Evolutionary conservation across 306 rosid species (phyloP).

Genomic region (Boehmeria nivea): DNA sequence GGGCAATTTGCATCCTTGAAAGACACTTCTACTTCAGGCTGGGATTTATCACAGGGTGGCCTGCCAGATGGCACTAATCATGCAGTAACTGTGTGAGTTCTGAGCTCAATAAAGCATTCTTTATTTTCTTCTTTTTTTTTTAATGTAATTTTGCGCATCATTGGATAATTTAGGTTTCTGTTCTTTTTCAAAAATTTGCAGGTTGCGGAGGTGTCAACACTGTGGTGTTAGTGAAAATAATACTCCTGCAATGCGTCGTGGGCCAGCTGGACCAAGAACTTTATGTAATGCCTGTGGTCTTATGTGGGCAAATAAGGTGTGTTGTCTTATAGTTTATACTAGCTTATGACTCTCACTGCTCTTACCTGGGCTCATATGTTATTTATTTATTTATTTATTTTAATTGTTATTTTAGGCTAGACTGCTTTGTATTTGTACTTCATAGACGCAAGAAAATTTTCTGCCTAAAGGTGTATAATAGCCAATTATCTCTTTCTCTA

Average conservation of each 20-base stretch:
- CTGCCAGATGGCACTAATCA: constrained; percentile 56
- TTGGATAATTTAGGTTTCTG: constrained; percentile 3
- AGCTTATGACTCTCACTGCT: not conserved
- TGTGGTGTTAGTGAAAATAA: constrained; percentile 84
- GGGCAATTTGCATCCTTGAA: constrained; percentile 85
- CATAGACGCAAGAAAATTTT: too few relatives aligned
- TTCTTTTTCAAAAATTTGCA: constrained; percentile 21
- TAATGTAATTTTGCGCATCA: not conserved
- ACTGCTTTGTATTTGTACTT: not conserved
- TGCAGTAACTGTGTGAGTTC: constrained; percentile 76
- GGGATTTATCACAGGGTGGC: constrained; percentile 46
- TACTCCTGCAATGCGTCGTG: constrained; percentile 99
- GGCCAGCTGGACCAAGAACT: constrained; percentile 97
- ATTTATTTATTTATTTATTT: too few relatives aligned
- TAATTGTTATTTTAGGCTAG: too few relatives aligned
- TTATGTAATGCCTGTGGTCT: constrained; percentile 96
- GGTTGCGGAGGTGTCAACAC: constrained; percentile 79
- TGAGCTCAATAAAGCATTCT: constrained; percentile 14
- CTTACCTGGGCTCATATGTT: not conserved
- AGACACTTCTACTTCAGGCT: constrained; percentile 58
- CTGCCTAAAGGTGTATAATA: too few relatives aligned
- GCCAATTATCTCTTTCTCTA: too few relatives aligned
- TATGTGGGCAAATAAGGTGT: constrained; percentile 99
- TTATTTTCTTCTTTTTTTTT: constrained; percentile 7
- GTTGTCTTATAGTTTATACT: constrained; percentile 20